Evolutionary conservation across 73 alveolate species (phyloP), one percentile per base, ranked within the genome.

Genomic region (Paramecium bursaria): DNA sequence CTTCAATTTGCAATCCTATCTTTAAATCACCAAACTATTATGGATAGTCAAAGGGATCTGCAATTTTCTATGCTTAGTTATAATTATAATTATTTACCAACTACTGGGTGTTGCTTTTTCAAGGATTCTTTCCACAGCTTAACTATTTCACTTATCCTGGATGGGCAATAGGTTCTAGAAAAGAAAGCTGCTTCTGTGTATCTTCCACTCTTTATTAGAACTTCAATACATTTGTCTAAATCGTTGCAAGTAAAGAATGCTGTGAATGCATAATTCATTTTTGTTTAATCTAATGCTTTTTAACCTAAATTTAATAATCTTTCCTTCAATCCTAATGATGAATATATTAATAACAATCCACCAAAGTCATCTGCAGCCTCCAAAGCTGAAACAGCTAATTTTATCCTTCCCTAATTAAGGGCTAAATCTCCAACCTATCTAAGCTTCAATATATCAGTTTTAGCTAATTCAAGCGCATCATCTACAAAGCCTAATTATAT

Each of bases 391-490:
- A 93, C 98, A 30, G 99, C 99, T 15, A 90, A 54, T 44, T 86
- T 85, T 39, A 96, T 86, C 39, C 91, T 92, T 29, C 99, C 99
- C 51, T 87, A 75, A 60, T 91, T 73, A 9, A 96, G 86, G 0
- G 99, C 98, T 44, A 93, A 61, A 85, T 96, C 99, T 48, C 97
- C 98, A n/a, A 96, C 98, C 86, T 90, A 90, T 92, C 95, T 94
- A 77, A 92, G 86, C 88, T 95, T 94, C 30, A 88, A 93, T 6
- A 86, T 87, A 57, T 90, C 90, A 54, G 90, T 67, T 52, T 91
- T 74, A 2, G 99, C 99, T 13, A 95, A 91, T 50, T 88, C 85
- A 75, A 44, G 92, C 9, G 98, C 98, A 27, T 95, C 99, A 10
- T 88, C 88, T 49, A 95, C 86, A 61, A 82, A 87, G 42, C 93